Conservation (phyloP, 306 rosid species). For the Dalbergia cultrata region DNA sequence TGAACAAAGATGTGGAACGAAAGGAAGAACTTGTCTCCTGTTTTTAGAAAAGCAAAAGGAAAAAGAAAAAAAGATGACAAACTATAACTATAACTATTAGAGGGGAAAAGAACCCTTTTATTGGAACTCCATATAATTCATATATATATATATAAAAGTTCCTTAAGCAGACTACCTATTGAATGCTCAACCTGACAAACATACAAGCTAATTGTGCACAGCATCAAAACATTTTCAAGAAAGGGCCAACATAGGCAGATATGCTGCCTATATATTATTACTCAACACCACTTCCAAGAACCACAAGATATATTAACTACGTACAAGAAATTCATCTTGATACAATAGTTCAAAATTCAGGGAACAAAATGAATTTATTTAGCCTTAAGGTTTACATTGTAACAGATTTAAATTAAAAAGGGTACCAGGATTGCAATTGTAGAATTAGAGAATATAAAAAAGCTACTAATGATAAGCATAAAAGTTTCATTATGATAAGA, state of each 20-base stretch:
- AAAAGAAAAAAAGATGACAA: slow-evolving; percentile 30
- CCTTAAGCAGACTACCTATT: no score
- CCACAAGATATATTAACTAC: no score
- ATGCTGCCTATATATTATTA: no score
- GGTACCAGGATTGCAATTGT: slow-evolving; percentile 1
- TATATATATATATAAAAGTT: no score
- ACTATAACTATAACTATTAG: no score
- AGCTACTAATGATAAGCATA: background rate
- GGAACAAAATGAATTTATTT: background rate
- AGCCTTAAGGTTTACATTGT: slow-evolving; percentile 22
- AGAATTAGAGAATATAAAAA: slow-evolving; percentile 15
- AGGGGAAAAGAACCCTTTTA: no score
- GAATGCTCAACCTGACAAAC: no score
- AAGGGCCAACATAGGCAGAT: no score
- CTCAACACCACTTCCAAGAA: no score
- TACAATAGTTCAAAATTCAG: background rate
- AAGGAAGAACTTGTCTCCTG: slow-evolving; percentile 97
- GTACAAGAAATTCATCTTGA: background rate
- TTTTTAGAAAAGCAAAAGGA: background rate
- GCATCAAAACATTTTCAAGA: no score
- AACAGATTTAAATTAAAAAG: background rate
- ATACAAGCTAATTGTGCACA: no score
- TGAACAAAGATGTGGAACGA: slow-evolving; percentile 85
- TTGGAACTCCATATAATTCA: no score
- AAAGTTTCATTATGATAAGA: slow-evolving; percentile 29